phyloP scores from a whole-genome alignment of 2,329 filamentous ascomycete genomes.

The Rhynchosporium agropyri region DNA sequence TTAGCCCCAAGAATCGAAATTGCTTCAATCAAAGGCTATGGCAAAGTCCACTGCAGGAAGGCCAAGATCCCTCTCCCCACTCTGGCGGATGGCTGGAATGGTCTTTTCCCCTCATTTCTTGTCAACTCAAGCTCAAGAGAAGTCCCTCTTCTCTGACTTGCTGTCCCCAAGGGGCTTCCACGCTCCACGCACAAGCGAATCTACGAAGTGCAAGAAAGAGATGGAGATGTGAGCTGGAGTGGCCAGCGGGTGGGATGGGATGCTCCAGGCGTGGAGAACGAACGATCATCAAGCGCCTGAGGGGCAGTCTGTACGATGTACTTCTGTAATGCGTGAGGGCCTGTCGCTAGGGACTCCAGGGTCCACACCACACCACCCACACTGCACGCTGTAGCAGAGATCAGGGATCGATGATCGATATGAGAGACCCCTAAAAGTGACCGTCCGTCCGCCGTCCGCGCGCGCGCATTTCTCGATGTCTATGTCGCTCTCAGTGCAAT shows the following conservation, averaged over 20 bases:
- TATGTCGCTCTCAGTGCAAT: background rate
- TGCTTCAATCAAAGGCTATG: background rate
- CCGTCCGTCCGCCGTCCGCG: background rate
- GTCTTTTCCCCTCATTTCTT: background rate
- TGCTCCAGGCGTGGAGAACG: background rate
- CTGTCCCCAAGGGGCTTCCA: background rate
- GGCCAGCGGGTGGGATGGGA: background rate
- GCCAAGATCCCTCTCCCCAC: background rate
- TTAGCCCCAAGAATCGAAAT: background rate
- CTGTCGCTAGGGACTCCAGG: background rate
- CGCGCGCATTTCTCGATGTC: slow-evolving; percentile 1
- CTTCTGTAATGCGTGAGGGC: too few relatives aligned
- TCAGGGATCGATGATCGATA: slow-evolving; percentile 3
- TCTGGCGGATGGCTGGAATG: background rate
- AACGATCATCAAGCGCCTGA: background rate
- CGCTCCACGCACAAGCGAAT: background rate
- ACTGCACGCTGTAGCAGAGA: background rate
- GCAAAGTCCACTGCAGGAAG: background rate
- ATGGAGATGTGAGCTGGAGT: background rate
- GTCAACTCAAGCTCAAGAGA: background rate
- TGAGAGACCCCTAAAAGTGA: slow-evolving; percentile 13
- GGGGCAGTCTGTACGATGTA: background rate
- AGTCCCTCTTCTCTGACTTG: background rate
- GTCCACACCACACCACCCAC: background rate
- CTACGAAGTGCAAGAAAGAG: background rate